Conservation (phyloP, 2,329 filamentous ascomycete genomes). For the Exutisphaerella laricina region DNA sequence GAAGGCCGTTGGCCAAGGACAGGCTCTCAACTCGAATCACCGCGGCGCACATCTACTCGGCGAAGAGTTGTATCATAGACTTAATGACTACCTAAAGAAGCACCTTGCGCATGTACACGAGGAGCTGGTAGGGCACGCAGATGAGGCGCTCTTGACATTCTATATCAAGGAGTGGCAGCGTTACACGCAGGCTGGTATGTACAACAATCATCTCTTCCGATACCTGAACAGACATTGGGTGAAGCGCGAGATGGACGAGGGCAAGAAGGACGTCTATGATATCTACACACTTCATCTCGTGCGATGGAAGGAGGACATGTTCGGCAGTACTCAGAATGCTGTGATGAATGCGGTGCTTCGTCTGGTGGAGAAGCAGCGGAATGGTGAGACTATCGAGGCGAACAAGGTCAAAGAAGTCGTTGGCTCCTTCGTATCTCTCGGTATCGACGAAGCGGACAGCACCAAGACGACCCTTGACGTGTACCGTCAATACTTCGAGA, state of each 20-base stretch:
- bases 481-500: conserved; percentile 88
- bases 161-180: conserved; percentile 97
- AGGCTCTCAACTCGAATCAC: conserved; percentile 48
- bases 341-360: conserved; percentile 95
- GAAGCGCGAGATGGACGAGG: conserved; percentile 96
- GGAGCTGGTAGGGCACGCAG: conserved; percentile 71
- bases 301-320: conserved; percentile 90
- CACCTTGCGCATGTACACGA: conserved; percentile 69
- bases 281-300: conserved; percentile 96
- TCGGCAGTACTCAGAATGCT: conserved; percentile 72
- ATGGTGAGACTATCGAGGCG: conserved; percentile 96
- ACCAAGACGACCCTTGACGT: conserved; percentile 94
- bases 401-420: conserved; percentile 95
- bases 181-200: conserved; percentile 93
- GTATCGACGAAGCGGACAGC: conserved; percentile 85
- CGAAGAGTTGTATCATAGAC: conserved; percentile 89
- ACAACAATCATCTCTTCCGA: conserved; percentile 92
- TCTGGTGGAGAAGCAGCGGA: conserved; percentile 93
- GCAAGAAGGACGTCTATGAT: conserved; percentile 96
- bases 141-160: conserved; percentile 83
- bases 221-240: conserved; percentile 99
- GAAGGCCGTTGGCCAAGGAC: conserved; percentile 63
- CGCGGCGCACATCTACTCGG: conserved; percentile 87
- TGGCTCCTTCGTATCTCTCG: conserved; percentile 89
- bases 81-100: conserved; percentile 74